These are phyloP conservation scores for Leccinum pellstonianum DNA, from an alignment of 768 basidiomycete genomes.

Conservation along the genomic window DNA sequence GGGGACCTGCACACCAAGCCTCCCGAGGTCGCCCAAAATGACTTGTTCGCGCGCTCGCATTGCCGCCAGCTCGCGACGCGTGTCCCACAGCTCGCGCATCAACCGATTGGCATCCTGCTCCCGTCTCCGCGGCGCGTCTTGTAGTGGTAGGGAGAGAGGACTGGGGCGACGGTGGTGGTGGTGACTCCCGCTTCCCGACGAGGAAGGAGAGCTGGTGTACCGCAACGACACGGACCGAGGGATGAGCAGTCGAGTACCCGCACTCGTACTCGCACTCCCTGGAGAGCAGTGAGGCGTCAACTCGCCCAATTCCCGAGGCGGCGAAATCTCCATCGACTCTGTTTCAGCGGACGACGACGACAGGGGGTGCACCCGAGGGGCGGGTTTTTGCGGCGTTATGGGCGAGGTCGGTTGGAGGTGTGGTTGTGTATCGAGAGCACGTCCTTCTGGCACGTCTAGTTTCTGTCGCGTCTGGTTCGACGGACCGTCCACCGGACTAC, in stretches of 20 bases:
- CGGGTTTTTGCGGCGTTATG: no score
- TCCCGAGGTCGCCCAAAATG: constrained; percentile 24
- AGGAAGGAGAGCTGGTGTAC: neutral
- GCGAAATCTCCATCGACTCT: neutral
- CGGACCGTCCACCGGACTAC: neutral
- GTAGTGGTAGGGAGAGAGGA: neutral
- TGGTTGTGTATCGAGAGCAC: neutral
- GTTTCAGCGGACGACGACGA: neutral
- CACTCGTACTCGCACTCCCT: neutral
- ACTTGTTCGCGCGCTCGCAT: constrained; percentile 25
- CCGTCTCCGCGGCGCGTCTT: neutral
- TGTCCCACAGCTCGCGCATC: constrained; percentile 30
- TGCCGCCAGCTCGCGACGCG: constrained; percentile 23
- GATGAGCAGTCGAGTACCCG: neutral
- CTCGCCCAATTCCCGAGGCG: constrained; percentile 11
- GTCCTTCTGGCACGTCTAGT: constrained; percentile 5
- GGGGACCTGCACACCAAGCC: constrained; percentile 10
- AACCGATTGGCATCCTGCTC: constrained; percentile 12
- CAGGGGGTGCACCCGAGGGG: neutral
- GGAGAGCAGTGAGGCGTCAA: neutral
- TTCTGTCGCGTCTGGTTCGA: constrained; percentile 16
- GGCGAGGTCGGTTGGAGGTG: neutral
- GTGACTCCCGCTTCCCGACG: neutral
- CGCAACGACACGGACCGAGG: neutral
- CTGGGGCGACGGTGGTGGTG: neutral